These are phyloP conservation scores for Lophiotrema nucula DNA, from an alignment of 495 filamentous ascomycete genomes.

Conservation along the genomic window DNA sequence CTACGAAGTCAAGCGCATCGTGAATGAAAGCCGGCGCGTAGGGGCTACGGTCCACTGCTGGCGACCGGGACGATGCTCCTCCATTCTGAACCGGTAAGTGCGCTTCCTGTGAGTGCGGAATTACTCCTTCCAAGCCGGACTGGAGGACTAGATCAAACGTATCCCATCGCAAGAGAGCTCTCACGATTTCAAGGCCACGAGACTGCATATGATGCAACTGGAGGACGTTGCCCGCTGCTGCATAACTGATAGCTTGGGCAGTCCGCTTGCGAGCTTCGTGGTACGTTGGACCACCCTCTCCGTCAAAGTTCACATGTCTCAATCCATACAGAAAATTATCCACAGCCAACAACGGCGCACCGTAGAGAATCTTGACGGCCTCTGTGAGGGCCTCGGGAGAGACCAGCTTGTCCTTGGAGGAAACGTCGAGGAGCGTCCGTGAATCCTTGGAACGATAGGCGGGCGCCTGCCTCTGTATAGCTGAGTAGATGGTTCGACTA, in stretches of 20 bases:
- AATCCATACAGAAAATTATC: slow-evolving; percentile 23
- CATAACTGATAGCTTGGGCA: slow-evolving; percentile 32
- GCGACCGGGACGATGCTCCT: not conserved
- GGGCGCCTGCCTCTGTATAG: slow-evolving; percentile 15
- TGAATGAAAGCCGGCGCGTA: slow-evolving; percentile 32
- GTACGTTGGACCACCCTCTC: slow-evolving; percentile 9
- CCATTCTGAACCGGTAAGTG: not conserved
- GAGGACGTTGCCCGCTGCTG: slow-evolving; percentile 36
- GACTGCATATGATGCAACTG: slow-evolving; percentile 20
- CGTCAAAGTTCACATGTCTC: slow-evolving; percentile 1
- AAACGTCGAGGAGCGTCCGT: slow-evolving; percentile 27
- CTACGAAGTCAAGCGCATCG: slow-evolving; percentile 37
- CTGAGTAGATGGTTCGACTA: slow-evolving; percentile 31
- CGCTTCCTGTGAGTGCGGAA: slow-evolving; percentile 9
- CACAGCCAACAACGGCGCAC: slow-evolving; percentile 29
- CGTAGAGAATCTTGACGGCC: slow-evolving; percentile 40
- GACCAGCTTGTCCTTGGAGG: slow-evolving; percentile 29
- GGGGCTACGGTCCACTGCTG: slow-evolving; percentile 8
- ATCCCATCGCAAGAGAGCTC: slow-evolving; percentile 40
- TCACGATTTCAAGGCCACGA: slow-evolving; percentile 33
- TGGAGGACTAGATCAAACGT: slow-evolving; percentile 33
- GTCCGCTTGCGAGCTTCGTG: slow-evolving; percentile 34
- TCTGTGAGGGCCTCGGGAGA: slow-evolving; percentile 31
- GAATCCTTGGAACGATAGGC: slow-evolving; percentile 6
- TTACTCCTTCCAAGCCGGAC: slow-evolving; percentile 35